phyloP scores from a whole-genome alignment of 768 basidiomycete genomes.

The Nevesoporus exiguus region DNA sequence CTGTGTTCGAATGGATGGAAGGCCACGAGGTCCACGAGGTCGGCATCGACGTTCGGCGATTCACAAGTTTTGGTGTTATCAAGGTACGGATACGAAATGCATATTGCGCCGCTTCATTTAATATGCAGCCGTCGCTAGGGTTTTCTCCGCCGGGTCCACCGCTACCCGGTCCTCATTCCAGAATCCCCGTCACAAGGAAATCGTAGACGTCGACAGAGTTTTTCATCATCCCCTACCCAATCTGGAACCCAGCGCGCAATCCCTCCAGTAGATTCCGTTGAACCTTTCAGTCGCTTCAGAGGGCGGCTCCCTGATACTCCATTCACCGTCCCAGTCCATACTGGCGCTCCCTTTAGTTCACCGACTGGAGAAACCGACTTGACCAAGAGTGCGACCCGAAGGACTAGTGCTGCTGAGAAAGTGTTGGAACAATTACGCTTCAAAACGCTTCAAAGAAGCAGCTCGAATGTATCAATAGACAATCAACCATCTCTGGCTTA shows the following conservation, averaged over 20 bases:
- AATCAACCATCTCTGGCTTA: slow-evolving; percentile 18
- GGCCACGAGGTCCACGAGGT: slow-evolving; percentile 61
- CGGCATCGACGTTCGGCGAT: slow-evolving; percentile 90
- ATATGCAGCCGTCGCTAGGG: slow-evolving; percentile 46
- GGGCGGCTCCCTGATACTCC: slow-evolving; percentile 23
- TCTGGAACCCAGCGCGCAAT: slow-evolving; percentile 8
- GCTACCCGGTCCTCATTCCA: slow-evolving; percentile 78
- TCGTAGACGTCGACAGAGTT: slow-evolving; percentile 31
- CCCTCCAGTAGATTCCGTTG: slow-evolving; percentile 9
- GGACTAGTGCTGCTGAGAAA: slow-evolving; percentile 65
- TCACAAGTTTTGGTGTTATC: slow-evolving; percentile 95
- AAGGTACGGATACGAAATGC: slow-evolving; percentile 50
- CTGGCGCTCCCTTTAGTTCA: slow-evolving; percentile 25
- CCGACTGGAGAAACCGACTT: slow-evolving; percentile 35
- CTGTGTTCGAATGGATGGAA: slow-evolving; percentile 87
- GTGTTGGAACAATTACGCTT: slow-evolving; percentile 62
- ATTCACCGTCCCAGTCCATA: slow-evolving; percentile 16
- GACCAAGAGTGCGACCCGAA: slow-evolving; percentile 34
- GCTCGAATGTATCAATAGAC: slow-evolving; percentile 15
- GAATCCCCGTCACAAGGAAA: slow-evolving; percentile 28
- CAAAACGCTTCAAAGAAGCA: slow-evolving; percentile 50
- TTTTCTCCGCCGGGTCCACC: slow-evolving; percentile 87
- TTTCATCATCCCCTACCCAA: slow-evolving; percentile 20
- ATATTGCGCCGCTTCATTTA: neutral
- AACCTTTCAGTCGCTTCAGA: slow-evolving; percentile 16